A percentile compares a stretch with the other conserved stretches of the same genome.
Evolutionary conservation across 176 grass and related monocot genomes (phyloP).

Genomic region (Luzula sylvatica): DNA sequence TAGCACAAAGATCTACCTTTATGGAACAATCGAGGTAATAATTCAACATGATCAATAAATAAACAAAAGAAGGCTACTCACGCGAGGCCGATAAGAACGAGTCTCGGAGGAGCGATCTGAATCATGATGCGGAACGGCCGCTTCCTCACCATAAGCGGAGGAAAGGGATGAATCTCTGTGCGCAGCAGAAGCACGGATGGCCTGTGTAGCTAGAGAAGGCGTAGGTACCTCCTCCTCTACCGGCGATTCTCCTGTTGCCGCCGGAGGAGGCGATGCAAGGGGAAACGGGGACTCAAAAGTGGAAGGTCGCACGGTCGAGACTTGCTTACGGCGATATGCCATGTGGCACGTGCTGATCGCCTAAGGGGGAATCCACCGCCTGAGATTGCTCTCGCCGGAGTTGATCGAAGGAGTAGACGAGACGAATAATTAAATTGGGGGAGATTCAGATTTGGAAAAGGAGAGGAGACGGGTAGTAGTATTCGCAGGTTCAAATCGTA

Average conservation of each 20-base stretch:
- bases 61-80: constrained; percentile 17
- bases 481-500: neutral
- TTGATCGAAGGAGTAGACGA: neutral
- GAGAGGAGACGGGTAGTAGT: neutral
- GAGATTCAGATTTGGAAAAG: neutral
- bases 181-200: constrained; percentile 90
- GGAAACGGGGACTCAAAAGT: constrained; percentile 24
- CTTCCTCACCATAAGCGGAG: constrained; percentile 67
- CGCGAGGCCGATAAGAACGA: constrained; percentile 33
- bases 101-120: constrained; percentile 30
- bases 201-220: constrained; percentile 74
- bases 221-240: constrained; percentile 10
- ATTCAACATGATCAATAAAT: neutral
- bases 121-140: constrained; percentile 20
- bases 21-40: neutral
- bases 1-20: constrained; percentile 4
- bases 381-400: neutral
- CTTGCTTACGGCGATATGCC: constrained; percentile 35
- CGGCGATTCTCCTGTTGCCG: neutral
- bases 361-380: neutral
- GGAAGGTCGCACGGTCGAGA: constrained; percentile 4
- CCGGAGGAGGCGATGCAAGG: constrained; percentile 10
- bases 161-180: constrained; percentile 89
- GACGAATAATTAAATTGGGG: neutral
- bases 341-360: constrained; percentile 5